Evolutionary conservation across 2,329 filamentous ascomycete genomes (phyloP).

Genomic region (Talaromyces pinophilus): DNA sequence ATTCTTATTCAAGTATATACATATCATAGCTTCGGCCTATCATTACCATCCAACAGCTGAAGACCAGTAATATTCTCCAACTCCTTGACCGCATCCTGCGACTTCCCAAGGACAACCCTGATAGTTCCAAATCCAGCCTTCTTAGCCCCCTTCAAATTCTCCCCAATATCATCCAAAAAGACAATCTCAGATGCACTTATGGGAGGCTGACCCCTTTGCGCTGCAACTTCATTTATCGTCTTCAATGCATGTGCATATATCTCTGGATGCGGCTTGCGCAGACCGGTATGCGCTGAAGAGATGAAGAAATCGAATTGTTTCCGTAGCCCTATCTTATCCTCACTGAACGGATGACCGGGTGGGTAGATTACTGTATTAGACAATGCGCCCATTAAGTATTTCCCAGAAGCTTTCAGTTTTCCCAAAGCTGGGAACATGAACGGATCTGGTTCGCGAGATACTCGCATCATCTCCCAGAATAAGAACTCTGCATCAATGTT

Average conservation of each 20-base stretch:
- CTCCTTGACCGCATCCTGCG: constrained; percentile 77
- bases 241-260: constrained; percentile 77
- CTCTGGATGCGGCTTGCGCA: constrained; percentile 80
- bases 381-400: constrained; percentile 75
- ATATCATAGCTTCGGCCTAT: constrained; percentile 39
- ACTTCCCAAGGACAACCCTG: constrained; percentile 77
- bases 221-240: constrained; percentile 65
- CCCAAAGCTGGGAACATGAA: constrained; percentile 84
- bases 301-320: constrained; percentile 83
- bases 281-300: constrained; percentile 78
- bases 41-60: constrained; percentile 40
- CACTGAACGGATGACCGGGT: constrained; percentile 66
- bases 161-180: constrained; percentile 92
- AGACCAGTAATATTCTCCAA: constrained; percentile 75
- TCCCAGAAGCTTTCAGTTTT: constrained; percentile 63
- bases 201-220: constrained; percentile 55
- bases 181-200: constrained; percentile 69
- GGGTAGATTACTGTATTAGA: constrained; percentile 92
- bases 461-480: constrained; percentile 89
- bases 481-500: constrained; percentile 73
- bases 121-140: constrained; percentile 76
- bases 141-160: constrained; percentile 81
- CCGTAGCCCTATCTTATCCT: constrained; percentile 61
- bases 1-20: not conserved
- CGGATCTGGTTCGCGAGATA: constrained; percentile 70